Base-by-base conservation (phyloP, 208 protist genomes). In the Acanthamoeba pearcei region DNA sequence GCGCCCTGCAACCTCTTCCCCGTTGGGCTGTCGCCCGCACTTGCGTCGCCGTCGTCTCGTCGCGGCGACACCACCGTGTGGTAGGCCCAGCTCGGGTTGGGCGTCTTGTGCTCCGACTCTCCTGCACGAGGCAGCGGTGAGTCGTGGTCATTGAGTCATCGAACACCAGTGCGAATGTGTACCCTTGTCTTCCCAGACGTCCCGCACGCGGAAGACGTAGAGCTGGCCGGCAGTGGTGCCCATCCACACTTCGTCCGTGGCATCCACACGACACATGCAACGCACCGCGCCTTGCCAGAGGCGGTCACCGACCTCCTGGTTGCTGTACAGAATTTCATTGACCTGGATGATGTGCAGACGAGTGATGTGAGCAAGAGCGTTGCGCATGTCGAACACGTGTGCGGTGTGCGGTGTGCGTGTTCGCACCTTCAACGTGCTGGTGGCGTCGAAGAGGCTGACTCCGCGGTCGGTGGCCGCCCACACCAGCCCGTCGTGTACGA, bases 381-480 rank as follows among this genome's bases (percentile, higher is more conserved):
- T 10, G 46, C 6, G 29, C 74, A 83, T 38, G 42, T 5, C 74
- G 2, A 6, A 38, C 42, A 24, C 42, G 42, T 24, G 22, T 15
- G 15, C 17, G 22, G 29, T 78, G 70, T 17, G n/a, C 19, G 46
- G 22, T 15, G 15, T 12, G 22, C 10, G 29, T 27, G 29, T 22
- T 17, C 8, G 3, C 13, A 62, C 85, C 64, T 91, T 91, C 4
- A 86, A 6, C n/a, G 78, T 35, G 22, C 42, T 86, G n/a, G 35
- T 24, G 51, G 49, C 46, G 29, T 86, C 78, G n/a, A 86, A 86
- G 1, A 86, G 24, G 17, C 12, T 32, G n/a, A 86, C 3, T 24
- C 78, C 78, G 12, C 46, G 78, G 78, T 91, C 85, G 5, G 85
- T 91, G 60, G 64, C 85, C 27, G 74, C 85, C 85, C 85, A 91